These are phyloP conservation scores for Thielaviopsis euricoi DNA, from an alignment of 2,329 filamentous ascomycete species.

Conservation along the genomic window DNA sequence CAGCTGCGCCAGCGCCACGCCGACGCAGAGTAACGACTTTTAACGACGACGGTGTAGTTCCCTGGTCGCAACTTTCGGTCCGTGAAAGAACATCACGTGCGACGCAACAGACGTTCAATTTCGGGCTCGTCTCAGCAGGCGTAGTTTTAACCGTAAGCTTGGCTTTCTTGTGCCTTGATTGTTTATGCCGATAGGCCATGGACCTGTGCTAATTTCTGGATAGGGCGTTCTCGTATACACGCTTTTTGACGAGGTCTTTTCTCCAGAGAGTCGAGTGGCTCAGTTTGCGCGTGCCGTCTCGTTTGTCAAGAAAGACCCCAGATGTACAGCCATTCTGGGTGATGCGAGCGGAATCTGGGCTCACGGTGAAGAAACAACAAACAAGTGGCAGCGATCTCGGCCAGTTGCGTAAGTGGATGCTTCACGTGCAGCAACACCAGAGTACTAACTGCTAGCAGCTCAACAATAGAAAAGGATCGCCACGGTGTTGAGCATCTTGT, in stretches of 20 bases:
- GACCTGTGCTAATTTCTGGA: conserved; percentile 3
- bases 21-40: conserved; percentile 64
- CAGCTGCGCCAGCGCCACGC: conserved; percentile 26
- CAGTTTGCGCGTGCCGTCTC: conserved; percentile 80
- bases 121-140: conserved; percentile 60
- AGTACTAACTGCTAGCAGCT: conserved; percentile 2
- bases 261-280: conserved; percentile 66
- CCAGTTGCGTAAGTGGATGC: conserved; percentile 35
- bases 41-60: conserved; percentile 69
- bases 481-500: conserved; percentile 43
- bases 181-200: background rate
- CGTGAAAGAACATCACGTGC: conserved; percentile 69
- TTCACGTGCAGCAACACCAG: background rate
- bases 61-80: conserved; percentile 60
- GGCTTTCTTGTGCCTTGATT: background rate
- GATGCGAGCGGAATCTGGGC: conserved; percentile 60
- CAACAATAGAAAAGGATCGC: conserved; percentile 9
- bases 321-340: conserved; percentile 59
- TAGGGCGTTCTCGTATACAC: conserved; percentile 64
- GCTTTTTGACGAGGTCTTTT: conserved; percentile 69
- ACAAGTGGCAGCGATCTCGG: conserved; percentile 59
- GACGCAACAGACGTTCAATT: conserved; percentile 82
- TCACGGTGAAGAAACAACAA: conserved; percentile 64
- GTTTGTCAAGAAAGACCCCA: conserved; percentile 54
- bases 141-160: conserved; percentile 53